A percentile compares a stretch with the other conserved stretches of the same genome.
These are phyloP conservation scores for Microbotryum violaceum DNA, from an alignment of 1,284 basidiomycete genomes.

Conservation along the genomic window DNA sequence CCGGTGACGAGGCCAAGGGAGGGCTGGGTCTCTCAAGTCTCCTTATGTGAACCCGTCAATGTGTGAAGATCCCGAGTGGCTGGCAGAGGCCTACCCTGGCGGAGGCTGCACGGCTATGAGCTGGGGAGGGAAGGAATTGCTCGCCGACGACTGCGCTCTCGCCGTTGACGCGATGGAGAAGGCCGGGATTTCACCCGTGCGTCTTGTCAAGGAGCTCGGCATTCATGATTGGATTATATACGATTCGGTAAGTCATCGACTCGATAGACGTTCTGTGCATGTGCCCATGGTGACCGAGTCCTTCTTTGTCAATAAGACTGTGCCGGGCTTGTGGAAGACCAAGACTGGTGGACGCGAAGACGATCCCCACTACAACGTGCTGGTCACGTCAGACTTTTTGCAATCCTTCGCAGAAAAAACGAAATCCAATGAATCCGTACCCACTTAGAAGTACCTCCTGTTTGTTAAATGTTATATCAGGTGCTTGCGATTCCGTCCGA, in stretches of 20 bases:
- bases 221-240: slow-evolving; percentile 2
- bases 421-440: too few species aligned
- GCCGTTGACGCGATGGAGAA: not conserved
- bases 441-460: too few species aligned
- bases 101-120: not conserved
- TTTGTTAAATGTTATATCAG: too few species aligned
- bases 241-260: not conserved
- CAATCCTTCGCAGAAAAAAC: not conserved
- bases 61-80: not conserved
- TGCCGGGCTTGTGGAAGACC: slow-evolving; percentile 2
- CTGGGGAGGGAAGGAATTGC: slow-evolving; percentile 3
- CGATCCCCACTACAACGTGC: slow-evolving; percentile 3
- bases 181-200: not conserved
- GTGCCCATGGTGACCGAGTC: not conserved
- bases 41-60: slow-evolving; percentile 1
- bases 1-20: not conserved
- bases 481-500: too few species aligned
- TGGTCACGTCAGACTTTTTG: not conserved
- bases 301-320: not conserved
- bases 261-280: not conserved
- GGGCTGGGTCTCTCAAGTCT: not conserved
- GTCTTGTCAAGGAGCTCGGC: slow-evolving; percentile 1
- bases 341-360: not conserved
- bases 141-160: slow-evolving; percentile 1
- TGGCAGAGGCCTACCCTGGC: not conserved